Percentiles rank a stretch among this genome's conserved stretches.
These are phyloP conservation scores for Chamaecyparis obtusa DNA, from an alignment of 75 land plant genomes.

Conservation along the genomic window DNA sequence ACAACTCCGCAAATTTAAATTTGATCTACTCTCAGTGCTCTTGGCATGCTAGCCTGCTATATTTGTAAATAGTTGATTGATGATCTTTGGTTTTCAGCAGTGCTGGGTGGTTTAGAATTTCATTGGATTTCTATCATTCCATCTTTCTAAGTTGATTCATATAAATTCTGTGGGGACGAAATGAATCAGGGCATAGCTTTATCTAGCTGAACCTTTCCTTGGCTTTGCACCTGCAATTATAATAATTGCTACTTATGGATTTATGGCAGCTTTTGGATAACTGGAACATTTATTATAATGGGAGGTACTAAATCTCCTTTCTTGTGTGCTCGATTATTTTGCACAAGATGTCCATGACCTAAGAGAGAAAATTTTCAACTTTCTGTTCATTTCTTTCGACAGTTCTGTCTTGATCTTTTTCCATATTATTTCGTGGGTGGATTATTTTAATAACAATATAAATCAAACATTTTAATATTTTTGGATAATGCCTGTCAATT, in stretches of 20 bases:
- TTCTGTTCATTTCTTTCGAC: background rate
- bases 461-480: background rate
- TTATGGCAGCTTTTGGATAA: constrained; percentile 93
- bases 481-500: no score
- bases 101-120: background rate
- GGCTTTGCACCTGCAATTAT: constrained; percentile 79
- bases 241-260: constrained; percentile 75
- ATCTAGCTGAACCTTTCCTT: constrained; percentile 49
- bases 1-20: background rate
- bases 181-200: constrained; percentile 66
- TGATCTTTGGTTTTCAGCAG: background rate
- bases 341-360: background rate
- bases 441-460: background rate
- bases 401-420: background rate
- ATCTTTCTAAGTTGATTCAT: background rate
- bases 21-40: background rate
- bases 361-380: background rate
- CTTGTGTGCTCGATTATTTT: background rate
- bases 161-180: background rate
- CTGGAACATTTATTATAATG: constrained; percentile 64
- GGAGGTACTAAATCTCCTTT: constrained; percentile 63
- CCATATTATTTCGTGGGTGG: background rate
- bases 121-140: background rate
- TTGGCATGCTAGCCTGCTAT: background rate
- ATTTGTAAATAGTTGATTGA: background rate